Evolutionary conservation across 306 rosid species (phyloP).

Genomic region (Crotalaria pallida): DNA sequence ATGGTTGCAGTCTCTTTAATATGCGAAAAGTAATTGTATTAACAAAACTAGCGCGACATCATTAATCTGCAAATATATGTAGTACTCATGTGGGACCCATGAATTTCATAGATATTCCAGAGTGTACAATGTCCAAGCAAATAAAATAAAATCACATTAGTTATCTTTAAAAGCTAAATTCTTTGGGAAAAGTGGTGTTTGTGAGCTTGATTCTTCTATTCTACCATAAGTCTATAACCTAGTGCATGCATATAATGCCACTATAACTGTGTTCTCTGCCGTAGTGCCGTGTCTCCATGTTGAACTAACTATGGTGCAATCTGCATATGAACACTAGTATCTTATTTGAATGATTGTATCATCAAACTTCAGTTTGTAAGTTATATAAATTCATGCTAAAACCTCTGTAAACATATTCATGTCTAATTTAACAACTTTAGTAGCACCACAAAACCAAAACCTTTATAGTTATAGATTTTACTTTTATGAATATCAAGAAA

Average conservation of each 20-base stretch:
- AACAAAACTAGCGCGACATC: too few relatives aligned
- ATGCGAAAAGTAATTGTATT: too few relatives aligned
- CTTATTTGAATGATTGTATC: background rate
- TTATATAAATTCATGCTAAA: background rate
- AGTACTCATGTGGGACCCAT: too few relatives aligned
- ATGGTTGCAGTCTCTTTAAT: too few relatives aligned
- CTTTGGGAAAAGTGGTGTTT: background rate
- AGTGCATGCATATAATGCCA: conserved; percentile 5
- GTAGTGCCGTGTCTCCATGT: background rate
- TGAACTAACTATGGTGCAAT: background rate
- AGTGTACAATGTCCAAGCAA: background rate
- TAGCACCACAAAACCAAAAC: background rate
- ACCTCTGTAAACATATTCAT: background rate
- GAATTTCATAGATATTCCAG: background rate
- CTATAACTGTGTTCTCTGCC: background rate
- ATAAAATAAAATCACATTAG: background rate
- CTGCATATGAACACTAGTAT: background rate
- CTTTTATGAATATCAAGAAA: background rate
- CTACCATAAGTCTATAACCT: too few relatives aligned
- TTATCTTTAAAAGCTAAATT: background rate
- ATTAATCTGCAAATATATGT: too few relatives aligned
- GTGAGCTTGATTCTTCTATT: background rate
- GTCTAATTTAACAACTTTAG: background rate
- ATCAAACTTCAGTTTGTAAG: background rate
- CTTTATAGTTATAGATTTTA: background rate